Base-by-base conservation (phyloP, 2,329 filamentous ascomycete species). In the Zelopaecilomyces penicillatus region DNA sequence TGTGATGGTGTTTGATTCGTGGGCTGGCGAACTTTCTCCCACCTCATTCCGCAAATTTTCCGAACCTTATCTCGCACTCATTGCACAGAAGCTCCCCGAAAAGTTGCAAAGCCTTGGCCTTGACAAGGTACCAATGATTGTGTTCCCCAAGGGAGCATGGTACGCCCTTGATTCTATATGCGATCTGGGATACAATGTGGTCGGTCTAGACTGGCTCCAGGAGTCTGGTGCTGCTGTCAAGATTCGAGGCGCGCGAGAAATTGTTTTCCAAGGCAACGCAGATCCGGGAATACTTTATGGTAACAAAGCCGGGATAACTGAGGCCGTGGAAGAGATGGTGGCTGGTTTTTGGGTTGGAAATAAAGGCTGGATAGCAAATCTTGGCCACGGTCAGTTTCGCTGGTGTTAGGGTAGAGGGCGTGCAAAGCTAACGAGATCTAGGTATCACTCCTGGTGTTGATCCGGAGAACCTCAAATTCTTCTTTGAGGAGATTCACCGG, bases 81-180 rank as follows among this genome's bases (percentile, higher is more conserved):
- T 98, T 54, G 82, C 89, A 8, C 73, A 84, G 54, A 78, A 90
- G 54, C 75, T 98, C 4, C 91, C 91, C 1, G 74, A 71, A 55
- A 82, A 80, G 49, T 69, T 97, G 46, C 71, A 77, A 54, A 84
- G 87, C 61, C 74, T 94, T 60, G 82, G 82, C 0, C 68, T 91
- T 42, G 85, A 90, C 46, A 74, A 71, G 8, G 91, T 98, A 3
- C 93, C 93, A 3, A 96, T 97, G 90, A 94, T 90, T 5, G 89
- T 97, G 27, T 98, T 98, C 65, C 89, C 93, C 32, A 98, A 98
- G 71, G 93, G 93, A 8, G 91, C 93, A 8, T 97, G 93, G 87
- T 93, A 95, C 65, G 88, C 89, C 4, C 74, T 98, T 40, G 87
- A 96, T 55, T 82, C 86, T 30, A 78, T 93, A 19, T 96, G 90